Evolutionary conservation across 352 stramenopile genomes (phyloP).

Genomic region (Phytophthora kernoviae): DNA sequence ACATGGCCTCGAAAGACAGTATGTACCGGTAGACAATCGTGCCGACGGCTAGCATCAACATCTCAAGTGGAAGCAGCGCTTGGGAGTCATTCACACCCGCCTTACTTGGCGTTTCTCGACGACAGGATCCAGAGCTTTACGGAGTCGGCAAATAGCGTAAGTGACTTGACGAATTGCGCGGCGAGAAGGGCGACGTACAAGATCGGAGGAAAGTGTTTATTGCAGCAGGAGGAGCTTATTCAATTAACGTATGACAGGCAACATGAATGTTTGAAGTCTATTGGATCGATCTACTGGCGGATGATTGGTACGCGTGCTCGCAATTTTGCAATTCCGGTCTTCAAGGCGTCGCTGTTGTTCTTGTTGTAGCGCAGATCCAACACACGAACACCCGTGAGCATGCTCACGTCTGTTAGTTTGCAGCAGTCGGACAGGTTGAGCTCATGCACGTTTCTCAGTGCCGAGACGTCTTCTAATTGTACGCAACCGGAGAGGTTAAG

Average conservation of each 20-base stretch:
- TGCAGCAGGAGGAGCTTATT: not conserved
- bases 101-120: not conserved
- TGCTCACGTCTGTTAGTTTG: conserved; percentile 48
- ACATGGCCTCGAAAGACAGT: conserved; percentile 13
- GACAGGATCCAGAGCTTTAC: not conserved
- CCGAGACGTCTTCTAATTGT: conserved; percentile 49
- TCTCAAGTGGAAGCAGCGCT: conserved; percentile 13
- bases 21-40: conserved; percentile 35
- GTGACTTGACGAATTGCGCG: not conserved
- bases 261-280: not conserved
- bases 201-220: conserved; percentile 19
- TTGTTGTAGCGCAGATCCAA: conserved; percentile 71
- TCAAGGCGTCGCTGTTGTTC: conserved; percentile 18
- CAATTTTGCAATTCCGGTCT: conserved; percentile 31
- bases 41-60: conserved; percentile 9
- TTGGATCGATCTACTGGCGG: conserved; percentile 20
- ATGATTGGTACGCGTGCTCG: conserved; percentile 33
- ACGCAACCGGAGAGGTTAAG: conserved; percentile 69
- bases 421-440: conserved; percentile 71
- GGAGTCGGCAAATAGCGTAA: not conserved
- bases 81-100: not conserved
- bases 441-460: conserved; percentile 49
- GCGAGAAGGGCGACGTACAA: conserved; percentile 3
- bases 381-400: conserved; percentile 61
- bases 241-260: not conserved